Evolutionary conservation across 1,284 basidiomycete genomes (phyloP).

Genomic region (Anthracocystis panici-leucophaei): DNA sequence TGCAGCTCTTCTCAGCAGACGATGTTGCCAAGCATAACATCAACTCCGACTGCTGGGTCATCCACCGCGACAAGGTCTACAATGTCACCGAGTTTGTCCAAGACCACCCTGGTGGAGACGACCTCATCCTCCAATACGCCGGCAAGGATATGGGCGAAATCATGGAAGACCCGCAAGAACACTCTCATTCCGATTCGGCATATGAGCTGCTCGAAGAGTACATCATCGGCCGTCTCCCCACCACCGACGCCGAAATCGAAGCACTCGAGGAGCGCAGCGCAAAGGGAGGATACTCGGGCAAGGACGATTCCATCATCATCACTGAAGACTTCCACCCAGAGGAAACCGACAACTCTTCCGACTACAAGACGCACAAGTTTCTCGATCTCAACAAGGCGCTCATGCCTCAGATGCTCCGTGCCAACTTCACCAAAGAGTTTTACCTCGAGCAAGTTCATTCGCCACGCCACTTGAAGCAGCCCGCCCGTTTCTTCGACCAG

Average conservation of each 20-base stretch:
- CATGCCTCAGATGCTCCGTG: slow-evolving; percentile 83
- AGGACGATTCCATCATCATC: slow-evolving; percentile 75
- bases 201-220: slow-evolving; percentile 91
- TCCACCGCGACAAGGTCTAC: slow-evolving; percentile 72
- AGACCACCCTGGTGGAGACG: slow-evolving; percentile 73
- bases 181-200: slow-evolving; percentile 92
- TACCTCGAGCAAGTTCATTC: slow-evolving; percentile 96
- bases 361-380: slow-evolving; percentile 85
- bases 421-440: slow-evolving; percentile 91
- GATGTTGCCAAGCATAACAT: slow-evolving; percentile 71
- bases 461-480: slow-evolving; percentile 86
- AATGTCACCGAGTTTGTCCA: slow-evolving; percentile 72
- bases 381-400: slow-evolving; percentile 90
- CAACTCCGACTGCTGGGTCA: slow-evolving; percentile 76
- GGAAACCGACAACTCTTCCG: slow-evolving; percentile 59
- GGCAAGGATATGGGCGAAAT: slow-evolving; percentile 83
- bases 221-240: slow-evolving; percentile 59
- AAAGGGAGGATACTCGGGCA: slow-evolving; percentile 58
- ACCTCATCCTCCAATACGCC: slow-evolving; percentile 76
- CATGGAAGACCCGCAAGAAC: slow-evolving; percentile 87
- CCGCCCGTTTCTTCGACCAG: slow-evolving; percentile 88
- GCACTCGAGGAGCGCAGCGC: slow-evolving; percentile 26
- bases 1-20: slow-evolving; percentile 50
- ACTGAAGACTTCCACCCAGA: slow-evolving; percentile 70
- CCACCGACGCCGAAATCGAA: slow-evolving; percentile 44